A percentile compares a stretch with the other conserved stretches of the same genome.
phyloP scores from a whole-genome alignment of 768 basidiomycete genomes.

The Pulveroboletus sp. region DNA sequence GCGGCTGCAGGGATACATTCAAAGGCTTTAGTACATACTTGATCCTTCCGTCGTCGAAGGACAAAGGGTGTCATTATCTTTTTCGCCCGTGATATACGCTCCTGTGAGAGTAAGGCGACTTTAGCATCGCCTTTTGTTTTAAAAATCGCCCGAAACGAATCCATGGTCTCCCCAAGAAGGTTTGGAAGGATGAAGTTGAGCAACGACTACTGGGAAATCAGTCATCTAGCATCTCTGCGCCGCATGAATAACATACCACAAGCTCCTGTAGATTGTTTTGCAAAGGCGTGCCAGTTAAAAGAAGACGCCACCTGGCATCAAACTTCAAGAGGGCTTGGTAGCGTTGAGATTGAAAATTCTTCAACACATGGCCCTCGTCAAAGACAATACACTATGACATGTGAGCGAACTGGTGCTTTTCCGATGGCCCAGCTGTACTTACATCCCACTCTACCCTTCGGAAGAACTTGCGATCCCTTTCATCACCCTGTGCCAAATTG shows the following conservation, averaged over 20 bases:
- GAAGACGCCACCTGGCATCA: slow-evolving; percentile 81
- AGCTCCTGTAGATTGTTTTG: slow-evolving; percentile 90
- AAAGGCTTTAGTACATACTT: slow-evolving; percentile 42
- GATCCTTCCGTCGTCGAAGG: slow-evolving; percentile 92
- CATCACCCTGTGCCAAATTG: slow-evolving; percentile 84
- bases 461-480: slow-evolving; percentile 89
- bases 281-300: slow-evolving; percentile 93
- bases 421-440: slow-evolving; percentile 29
- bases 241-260: slow-evolving; percentile 51
- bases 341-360: slow-evolving; percentile 97
- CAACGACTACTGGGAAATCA: slow-evolving; percentile 59
- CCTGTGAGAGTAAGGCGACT: slow-evolving; percentile 81
- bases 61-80: slow-evolving; percentile 99
- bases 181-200: slow-evolving; percentile 97
- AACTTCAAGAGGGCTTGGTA: slow-evolving; percentile 86
- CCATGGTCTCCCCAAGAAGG: slow-evolving; percentile 74
- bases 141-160: slow-evolving; percentile 88
- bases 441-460: slow-evolving; percentile 90
- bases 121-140: slow-evolving; percentile 94
- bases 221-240: slow-evolving; percentile 3
- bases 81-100: slow-evolving; percentile 91
- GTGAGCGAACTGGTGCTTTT: neutral
- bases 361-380: slow-evolving; percentile 95
- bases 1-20: neutral
- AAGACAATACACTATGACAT: slow-evolving; percentile 76